Conservation (phyloP, 78 protist species). For the Salpingoeca rosetta region DNA sequence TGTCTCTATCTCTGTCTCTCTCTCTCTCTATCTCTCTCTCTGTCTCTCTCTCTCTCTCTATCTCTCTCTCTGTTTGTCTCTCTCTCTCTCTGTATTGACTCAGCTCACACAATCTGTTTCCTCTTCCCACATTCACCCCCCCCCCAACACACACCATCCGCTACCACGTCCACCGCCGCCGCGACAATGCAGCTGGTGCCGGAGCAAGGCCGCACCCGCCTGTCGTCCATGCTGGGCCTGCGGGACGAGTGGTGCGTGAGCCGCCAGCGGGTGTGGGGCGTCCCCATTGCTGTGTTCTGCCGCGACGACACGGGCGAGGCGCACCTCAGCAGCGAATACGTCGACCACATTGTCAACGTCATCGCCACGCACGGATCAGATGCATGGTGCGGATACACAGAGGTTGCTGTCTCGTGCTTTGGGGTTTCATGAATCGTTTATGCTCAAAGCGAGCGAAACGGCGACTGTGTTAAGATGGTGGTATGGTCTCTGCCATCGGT, state of each 20-base stretch:
- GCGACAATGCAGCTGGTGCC: too few relatives aligned
- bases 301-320: slow-evolving; percentile 1
- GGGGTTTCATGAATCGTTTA: too few relatives aligned
- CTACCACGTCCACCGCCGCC: not conserved
- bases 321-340: slow-evolving; percentile 15
- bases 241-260: slow-evolving; percentile 86
- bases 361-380: slow-evolving; percentile 60
- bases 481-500: too few relatives aligned
- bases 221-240: slow-evolving; percentile 35
- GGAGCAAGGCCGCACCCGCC: not conserved
- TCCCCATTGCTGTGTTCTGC: slow-evolving; percentile 88
- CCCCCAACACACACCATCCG: not conserved
- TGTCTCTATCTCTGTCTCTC: too few relatives aligned
- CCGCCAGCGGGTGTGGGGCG: slow-evolving; percentile 90
- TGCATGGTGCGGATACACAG: slow-evolving; percentile 58
- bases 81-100: too few relatives aligned
- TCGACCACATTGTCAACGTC: slow-evolving; percentile 41
- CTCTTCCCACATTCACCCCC: not conserved
- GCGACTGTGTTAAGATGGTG: too few relatives aligned
- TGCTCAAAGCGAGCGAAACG: too few relatives aligned
- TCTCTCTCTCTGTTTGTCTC: too few relatives aligned
- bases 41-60: too few relatives aligned
- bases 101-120: too few relatives aligned
- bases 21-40: too few relatives aligned
- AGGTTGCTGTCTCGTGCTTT: too few relatives aligned